These are phyloP conservation scores for Carex myosuroides DNA, from an alignment of 176 grass and related monocot genomes.

Conservation along the genomic window DNA sequence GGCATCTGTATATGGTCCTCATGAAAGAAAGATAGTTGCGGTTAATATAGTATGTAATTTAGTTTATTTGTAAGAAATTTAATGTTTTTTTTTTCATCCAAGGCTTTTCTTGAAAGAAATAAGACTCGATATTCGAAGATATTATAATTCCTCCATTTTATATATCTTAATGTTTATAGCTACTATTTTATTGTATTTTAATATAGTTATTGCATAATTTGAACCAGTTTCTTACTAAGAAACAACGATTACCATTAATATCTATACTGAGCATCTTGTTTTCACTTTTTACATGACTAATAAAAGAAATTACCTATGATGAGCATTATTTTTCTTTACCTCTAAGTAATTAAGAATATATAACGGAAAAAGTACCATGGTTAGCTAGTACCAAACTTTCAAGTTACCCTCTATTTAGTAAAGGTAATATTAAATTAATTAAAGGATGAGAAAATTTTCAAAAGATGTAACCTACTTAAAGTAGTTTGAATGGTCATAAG, in stretches of 20 bases:
- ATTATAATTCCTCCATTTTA: too few species aligned
- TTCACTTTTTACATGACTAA: neutral
- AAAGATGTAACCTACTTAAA: neutral
- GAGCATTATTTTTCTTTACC: neutral
- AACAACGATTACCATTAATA: neutral
- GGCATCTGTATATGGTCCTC: neutral
- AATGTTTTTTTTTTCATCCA: too few species aligned
- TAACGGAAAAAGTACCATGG: neutral
- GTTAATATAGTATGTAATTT: neutral
- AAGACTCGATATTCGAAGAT: too few species aligned
- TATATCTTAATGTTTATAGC: too few species aligned
- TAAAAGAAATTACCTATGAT: neutral
- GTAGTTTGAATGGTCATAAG: slow-evolving; percentile 10
- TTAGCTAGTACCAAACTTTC: neutral
- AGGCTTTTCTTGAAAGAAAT: too few species aligned
- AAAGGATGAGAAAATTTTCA: neutral
- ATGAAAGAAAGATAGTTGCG: neutral
- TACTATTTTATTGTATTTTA: too few species aligned
- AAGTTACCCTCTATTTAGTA: neutral
- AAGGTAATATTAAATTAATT: neutral
- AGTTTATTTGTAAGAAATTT: too few species aligned
- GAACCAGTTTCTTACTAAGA: neutral
- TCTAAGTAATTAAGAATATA: neutral
- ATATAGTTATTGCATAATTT: too few species aligned
- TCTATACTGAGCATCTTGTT: neutral